These are phyloP conservation scores for Ophiostoma himal-ulmi DNA, from an alignment of 2,329 filamentous ascomycete species.

Conservation along the genomic window DNA sequence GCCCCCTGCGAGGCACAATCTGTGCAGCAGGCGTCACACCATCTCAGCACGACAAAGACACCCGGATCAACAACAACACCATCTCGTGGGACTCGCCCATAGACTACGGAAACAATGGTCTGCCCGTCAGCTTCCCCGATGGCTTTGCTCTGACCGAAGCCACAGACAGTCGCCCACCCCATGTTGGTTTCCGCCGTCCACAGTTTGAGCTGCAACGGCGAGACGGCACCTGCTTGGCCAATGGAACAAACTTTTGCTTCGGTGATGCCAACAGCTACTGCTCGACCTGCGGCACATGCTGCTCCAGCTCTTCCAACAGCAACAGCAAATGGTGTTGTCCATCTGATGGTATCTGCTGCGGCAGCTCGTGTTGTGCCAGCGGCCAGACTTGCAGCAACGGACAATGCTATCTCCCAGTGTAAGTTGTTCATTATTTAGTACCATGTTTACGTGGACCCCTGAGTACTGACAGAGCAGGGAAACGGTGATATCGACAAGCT, in stretches of 20 bases:
- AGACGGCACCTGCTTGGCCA: conserved; percentile 31
- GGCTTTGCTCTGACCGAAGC: conserved; percentile 21
- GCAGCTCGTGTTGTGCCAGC: conserved; percentile 31
- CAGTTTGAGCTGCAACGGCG: conserved; percentile 26
- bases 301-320: conserved; percentile 24
- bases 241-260: conserved; percentile 35
- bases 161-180: conserved; percentile 26
- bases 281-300: conserved; percentile 31
- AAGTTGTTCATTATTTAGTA: not conserved
- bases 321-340: conserved; percentile 30
- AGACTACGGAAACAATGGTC: not conserved
- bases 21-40: not conserved
- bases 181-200: conserved; percentile 23
- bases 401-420: conserved; percentile 28
- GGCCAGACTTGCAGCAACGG: conserved; percentile 32
- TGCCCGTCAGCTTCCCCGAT: conserved; percentile 10
- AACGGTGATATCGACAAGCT: conserved; percentile 24
- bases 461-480: conserved; percentile 19
- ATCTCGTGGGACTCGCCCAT: not conserved
- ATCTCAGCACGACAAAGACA: not conserved
- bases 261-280: conserved; percentile 30
- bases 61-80: not conserved
- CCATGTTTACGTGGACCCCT: not conserved
- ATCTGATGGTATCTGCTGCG: conserved; percentile 31
- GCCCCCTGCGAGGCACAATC: not conserved